These are phyloP conservation scores for Lentinula aciculospora DNA, from an alignment of 768 basidiomycete genomes.

Conservation along the genomic window DNA sequence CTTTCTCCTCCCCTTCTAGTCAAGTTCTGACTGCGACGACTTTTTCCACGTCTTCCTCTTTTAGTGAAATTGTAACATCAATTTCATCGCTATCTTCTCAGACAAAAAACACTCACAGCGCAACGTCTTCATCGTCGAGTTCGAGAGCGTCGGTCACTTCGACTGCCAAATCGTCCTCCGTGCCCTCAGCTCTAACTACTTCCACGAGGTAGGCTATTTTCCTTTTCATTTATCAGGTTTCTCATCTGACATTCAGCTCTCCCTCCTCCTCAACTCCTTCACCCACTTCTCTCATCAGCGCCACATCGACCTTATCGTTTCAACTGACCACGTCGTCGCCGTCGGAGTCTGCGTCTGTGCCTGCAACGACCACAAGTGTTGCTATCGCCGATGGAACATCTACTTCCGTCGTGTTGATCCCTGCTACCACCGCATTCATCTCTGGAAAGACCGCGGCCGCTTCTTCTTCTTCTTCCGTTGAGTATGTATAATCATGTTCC, in stretches of 20 bases:
- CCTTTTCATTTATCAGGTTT: neutral
- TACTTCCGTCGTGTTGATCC: neutral
- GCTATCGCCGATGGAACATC: neutral
- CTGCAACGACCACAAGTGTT: neutral
- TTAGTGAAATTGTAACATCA: neutral
- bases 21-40: neutral
- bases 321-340: neutral
- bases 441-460: neutral
- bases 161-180: neutral
- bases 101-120: neutral
- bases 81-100: neutral
- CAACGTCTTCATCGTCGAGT: neutral
- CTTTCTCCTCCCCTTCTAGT: neutral
- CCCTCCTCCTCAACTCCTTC: neutral
- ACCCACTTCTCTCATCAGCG: neutral
- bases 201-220: neutral
- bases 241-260: neutral
- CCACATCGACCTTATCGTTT: neutral
- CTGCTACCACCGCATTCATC: neutral
- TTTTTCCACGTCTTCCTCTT: neutral
- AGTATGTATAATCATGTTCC: neutral
- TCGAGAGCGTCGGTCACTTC: neutral
- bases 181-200: neutral
- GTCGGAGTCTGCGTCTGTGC: neutral
- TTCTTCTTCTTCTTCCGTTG: neutral